A percentile compares a stretch with the other conserved stretches of the same genome.
Conservation (phyloP, 2,329 filamentous ascomycete genomes). For the Fusarium tanahbumbuense region DNA sequence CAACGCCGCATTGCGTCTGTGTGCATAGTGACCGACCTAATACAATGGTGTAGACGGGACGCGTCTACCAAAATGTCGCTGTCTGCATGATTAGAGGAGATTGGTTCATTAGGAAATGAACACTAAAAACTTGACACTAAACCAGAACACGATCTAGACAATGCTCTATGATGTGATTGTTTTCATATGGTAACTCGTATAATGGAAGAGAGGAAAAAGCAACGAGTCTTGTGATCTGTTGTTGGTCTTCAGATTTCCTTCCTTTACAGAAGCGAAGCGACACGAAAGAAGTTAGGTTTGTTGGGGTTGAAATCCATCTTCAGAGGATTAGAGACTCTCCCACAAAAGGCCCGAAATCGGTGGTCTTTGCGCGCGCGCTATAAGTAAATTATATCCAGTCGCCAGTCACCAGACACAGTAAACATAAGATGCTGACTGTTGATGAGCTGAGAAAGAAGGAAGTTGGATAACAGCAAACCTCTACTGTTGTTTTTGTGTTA, state of each 20-base stretch:
- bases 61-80: neutral
- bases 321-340: neutral
- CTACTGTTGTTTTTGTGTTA: neutral
- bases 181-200: neutral
- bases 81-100: neutral
- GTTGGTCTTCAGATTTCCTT: neutral
- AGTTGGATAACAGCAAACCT: neutral
- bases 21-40: neutral
- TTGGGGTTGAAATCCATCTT: constrained; percentile 7
- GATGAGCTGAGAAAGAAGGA: neutral
- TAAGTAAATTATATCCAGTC: neutral
- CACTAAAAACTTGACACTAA: neutral
- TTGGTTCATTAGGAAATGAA: neutral
- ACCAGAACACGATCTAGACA: neutral
- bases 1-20: neutral
- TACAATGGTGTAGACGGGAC: neutral
- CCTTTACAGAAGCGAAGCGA: neutral
- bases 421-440: constrained; percentile 1
- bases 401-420: neutral
- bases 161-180: neutral
- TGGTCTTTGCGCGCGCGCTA: constrained; percentile 25
- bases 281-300: neutral
- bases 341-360: constrained; percentile 35
- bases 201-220: neutral
- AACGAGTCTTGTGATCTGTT: neutral